These are phyloP conservation scores for Linderina pennispora DNA, from an alignment of 192 early-diverging fungal species.

Conservation along the genomic window DNA sequence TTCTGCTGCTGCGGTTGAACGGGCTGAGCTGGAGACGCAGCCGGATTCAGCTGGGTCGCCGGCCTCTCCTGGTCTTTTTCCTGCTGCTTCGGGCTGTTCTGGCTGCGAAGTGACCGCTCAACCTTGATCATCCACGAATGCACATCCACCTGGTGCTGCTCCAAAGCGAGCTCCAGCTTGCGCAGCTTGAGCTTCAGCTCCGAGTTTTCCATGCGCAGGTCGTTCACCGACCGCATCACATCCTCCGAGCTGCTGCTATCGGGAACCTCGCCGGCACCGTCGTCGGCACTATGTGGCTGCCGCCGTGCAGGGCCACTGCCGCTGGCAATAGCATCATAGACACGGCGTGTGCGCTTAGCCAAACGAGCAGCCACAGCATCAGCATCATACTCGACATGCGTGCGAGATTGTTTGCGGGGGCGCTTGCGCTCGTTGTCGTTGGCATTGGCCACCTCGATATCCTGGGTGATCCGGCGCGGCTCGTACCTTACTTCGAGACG, in stretches of 20 bases:
- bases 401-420: neutral
- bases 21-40: neutral
- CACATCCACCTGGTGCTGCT: slow-evolving; percentile 30
- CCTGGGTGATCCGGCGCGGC: neutral
- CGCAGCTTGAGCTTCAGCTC: slow-evolving; percentile 28
- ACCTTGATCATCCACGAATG: slow-evolving; percentile 35
- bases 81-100: neutral
- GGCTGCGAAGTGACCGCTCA: slow-evolving; percentile 4
- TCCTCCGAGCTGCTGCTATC: neutral
- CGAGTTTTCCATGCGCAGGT: slow-evolving; percentile 33
- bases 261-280: neutral
- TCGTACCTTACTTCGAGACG: too few species aligned
- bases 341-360: slow-evolving; percentile 17
- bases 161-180: slow-evolving; percentile 25
- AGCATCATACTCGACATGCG: neutral
- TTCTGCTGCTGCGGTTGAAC: too few species aligned
- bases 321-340: slow-evolving; percentile 10
- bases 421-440: slow-evolving; percentile 12
- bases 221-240: slow-evolving; percentile 3
- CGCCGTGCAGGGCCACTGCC: neutral
- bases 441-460: neutral
- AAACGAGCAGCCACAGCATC: neutral
- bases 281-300: neutral
- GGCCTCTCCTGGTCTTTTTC: neutral
- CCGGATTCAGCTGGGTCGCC: neutral